Evolutionary conservation across 441 rosid genomes (phyloP).

Genomic region (Populus hybrid): DNA sequence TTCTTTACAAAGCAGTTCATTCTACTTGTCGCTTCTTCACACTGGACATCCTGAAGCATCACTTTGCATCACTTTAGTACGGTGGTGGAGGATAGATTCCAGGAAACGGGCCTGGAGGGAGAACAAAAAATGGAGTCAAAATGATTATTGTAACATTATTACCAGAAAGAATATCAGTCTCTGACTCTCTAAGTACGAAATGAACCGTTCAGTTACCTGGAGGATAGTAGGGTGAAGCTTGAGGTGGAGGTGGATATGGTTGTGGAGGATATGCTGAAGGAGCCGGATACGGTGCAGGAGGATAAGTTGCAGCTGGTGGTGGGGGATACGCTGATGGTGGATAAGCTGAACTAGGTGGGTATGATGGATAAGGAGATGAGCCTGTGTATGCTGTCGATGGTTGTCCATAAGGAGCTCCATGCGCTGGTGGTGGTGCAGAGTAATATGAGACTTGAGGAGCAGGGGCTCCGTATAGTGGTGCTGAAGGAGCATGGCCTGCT

Average conservation of each 20-base stretch:
- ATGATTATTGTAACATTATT: conserved; percentile 6
- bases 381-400: conserved; percentile 31
- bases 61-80: conserved; percentile 33
- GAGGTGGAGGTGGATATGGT: conserved; percentile 45
- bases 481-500: conserved; percentile 36
- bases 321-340: conserved; percentile 44
- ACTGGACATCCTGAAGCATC: conserved; percentile 1
- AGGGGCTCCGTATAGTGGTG: conserved; percentile 37
- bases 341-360: conserved; percentile 21
- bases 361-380: conserved; percentile 25
- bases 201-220: conserved; percentile 23
- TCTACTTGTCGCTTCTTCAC: conserved; percentile 6
- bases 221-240: conserved; percentile 33
- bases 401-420: conserved; percentile 31
- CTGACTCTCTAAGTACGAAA: not conserved
- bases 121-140: not conserved
- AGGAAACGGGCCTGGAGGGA: conserved; percentile 44
- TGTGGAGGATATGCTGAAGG: conserved; percentile 45
- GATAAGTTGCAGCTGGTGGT: conserved; percentile 34
- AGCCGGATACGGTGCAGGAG: conserved; percentile 32
- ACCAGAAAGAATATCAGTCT: not conserved
- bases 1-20: not conserved
- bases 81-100: conserved; percentile 65
- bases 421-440: conserved; percentile 16
- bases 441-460: conserved; percentile 36